Evolutionary conservation across 495 filamentous ascomycete genomes (phyloP).

Genomic region (Penicillium chermesinum): DNA sequence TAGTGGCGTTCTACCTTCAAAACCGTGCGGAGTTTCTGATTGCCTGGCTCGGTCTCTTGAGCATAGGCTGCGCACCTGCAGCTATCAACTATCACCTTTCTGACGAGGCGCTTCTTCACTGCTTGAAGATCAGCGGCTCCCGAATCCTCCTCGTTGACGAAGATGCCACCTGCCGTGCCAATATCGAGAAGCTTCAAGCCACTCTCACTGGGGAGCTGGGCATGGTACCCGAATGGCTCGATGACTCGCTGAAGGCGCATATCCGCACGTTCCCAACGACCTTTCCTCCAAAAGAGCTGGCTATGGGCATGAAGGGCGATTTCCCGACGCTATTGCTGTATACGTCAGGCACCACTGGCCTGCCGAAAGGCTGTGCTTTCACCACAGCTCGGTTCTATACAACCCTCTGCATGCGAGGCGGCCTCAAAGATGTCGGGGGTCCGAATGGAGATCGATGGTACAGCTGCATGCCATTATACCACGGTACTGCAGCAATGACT

Average conservation of each 20-base stretch:
- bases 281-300: conserved; percentile 32
- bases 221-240: conserved; percentile 50
- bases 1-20: conserved; percentile 64
- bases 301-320: conserved; percentile 38
- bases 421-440: conserved; percentile 27
- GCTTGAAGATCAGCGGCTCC: conserved; percentile 54
- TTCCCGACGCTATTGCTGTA: conserved; percentile 61
- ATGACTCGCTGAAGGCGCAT: conserved; percentile 39
- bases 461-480: conserved; percentile 76
- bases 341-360: conserved; percentile 65
- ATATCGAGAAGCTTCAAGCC: conserved; percentile 50
- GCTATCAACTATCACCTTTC: conserved; percentile 70
- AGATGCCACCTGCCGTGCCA: conserved; percentile 45
- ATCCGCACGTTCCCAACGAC: conserved; percentile 45
- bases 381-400: conserved; percentile 38
- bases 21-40: conserved; percentile 68
- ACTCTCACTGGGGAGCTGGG: conserved; percentile 47
- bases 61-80: conserved; percentile 61
- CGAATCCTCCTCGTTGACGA: conserved; percentile 63
- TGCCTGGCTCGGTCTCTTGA: conserved; percentile 55
- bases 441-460: conserved; percentile 60
- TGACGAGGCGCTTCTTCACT: conserved; percentile 64
- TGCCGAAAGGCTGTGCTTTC: conserved; percentile 58
- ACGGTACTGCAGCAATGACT: conserved; percentile 63
- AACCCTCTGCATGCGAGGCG: conserved; percentile 17